Percentiles rank a stretch among this genome's conserved stretches.
Conservation (phyloP, 1,284 basidiomycete species). For the Trametes sp. region DNA sequence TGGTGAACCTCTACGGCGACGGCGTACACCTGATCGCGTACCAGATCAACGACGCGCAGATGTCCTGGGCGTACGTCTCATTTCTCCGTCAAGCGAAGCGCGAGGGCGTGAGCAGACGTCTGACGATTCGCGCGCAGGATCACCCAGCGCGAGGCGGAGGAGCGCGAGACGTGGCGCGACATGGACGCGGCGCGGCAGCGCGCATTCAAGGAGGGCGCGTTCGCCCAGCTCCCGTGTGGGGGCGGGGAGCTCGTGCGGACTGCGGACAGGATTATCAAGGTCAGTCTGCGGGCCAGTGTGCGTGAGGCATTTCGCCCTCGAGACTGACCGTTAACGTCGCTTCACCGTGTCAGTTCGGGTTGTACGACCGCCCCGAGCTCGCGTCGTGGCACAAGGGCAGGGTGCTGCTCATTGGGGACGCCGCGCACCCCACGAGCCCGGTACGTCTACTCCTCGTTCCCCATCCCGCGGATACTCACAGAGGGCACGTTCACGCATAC, state of each 20-base stretch:
- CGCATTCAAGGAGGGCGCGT: slow-evolving; percentile 41
- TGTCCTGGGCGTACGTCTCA: slow-evolving; percentile 50
- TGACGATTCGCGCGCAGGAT: slow-evolving; percentile 37
- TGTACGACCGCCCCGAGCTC: slow-evolving; percentile 56
- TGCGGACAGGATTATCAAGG: slow-evolving; percentile 49
- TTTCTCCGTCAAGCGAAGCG: no score
- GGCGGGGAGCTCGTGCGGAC: slow-evolving; percentile 47
- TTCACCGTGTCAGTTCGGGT: slow-evolving; percentile 35
- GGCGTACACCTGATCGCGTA: slow-evolving; percentile 50
- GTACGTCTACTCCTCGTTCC: slow-evolving; percentile 25
- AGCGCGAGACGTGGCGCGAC: slow-evolving; percentile 52
- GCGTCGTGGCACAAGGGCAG: slow-evolving; percentile 50
- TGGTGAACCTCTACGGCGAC: slow-evolving; percentile 48
- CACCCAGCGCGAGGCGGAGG: slow-evolving; percentile 47
- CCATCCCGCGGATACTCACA: background rate
- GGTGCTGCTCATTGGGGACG: slow-evolving; percentile 45
- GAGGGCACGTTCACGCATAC: background rate
- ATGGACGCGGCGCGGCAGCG: slow-evolving; percentile 44
- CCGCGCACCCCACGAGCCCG: slow-evolving; percentile 46
- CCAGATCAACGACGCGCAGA: slow-evolving; percentile 42
- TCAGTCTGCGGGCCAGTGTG: slow-evolving; percentile 51
- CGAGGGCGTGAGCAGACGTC: background rate
- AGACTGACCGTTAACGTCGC: no score
- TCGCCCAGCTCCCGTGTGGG: slow-evolving; percentile 45
- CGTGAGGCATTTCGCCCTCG: no score